Conservation (phyloP, 148 eudicot genomes). For the Rhododendron henanense region DNA sequence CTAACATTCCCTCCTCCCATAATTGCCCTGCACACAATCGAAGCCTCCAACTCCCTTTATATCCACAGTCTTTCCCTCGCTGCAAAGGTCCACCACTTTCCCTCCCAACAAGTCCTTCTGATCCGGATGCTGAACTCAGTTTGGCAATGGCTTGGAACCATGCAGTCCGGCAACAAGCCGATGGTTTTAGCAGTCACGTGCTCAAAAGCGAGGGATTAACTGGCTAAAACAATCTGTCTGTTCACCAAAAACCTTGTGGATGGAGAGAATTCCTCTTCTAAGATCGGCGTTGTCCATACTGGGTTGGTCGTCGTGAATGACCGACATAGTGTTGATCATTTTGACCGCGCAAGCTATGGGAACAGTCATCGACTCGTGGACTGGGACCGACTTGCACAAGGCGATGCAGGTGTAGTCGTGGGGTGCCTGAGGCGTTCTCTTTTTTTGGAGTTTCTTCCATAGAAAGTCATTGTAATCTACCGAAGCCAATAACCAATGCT, state of each 20-base stretch:
- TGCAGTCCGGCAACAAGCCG: constrained; percentile 4
- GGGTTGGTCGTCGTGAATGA: background rate
- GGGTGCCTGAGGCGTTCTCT: no score
- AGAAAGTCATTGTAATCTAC: no score
- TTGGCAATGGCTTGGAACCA: constrained; percentile 28
- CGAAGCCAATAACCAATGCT: no score
- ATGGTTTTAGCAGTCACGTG: constrained; percentile 22
- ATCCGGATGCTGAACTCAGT: constrained; percentile 29
- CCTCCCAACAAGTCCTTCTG: constrained; percentile 35
- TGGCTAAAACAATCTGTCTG: constrained; percentile 11
- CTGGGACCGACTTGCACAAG: constrained; percentile 33
- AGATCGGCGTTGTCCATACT: background rate
- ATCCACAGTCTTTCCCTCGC: constrained; percentile 19
- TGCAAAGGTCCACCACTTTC: constrained; percentile 28
- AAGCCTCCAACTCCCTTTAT: constrained; percentile 19
- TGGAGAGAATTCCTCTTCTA: background rate
- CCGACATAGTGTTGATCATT: constrained; percentile 38
- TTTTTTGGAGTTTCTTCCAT: no score
- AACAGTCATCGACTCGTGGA: constrained; percentile 16
- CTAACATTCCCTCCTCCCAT: constrained; percentile 27
- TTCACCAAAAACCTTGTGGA: constrained; percentile 31
- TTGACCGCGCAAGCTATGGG: constrained; percentile 32
- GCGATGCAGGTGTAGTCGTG: constrained; percentile 20
- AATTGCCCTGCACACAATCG: constrained; percentile 34
- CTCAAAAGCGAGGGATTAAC: constrained; percentile 22